Evolutionary conservation across 2,329 filamentous ascomycete genomes (phyloP), one percentile per base, ranked within the genome.

Genomic region (Akanthomyces uredinophilus): DNA sequence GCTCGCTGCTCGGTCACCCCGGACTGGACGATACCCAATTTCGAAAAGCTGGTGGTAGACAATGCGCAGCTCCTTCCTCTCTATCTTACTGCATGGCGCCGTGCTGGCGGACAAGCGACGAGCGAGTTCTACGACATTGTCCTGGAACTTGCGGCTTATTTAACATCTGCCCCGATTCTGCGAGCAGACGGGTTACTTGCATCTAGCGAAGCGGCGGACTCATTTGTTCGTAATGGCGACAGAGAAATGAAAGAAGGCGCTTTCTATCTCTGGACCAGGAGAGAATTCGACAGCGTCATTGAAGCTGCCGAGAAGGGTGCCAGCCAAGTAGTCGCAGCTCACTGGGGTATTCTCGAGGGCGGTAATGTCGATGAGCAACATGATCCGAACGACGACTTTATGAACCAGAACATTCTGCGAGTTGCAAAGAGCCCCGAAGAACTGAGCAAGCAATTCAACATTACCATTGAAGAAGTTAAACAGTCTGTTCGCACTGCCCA

Each of bases 31-130:
- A 79, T 98, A 52, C 95, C 95, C 13, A 93, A 96, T 73, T 99
- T 98, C 69, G 95, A 99, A 78, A 98, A 98, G 79, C 92, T 98
- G 83, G 84, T 97, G 11, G 92, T 92, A 60, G 95, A 98, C 71
- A 96, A 99, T 70, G 88, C 91, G 0, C 88, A 97, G 67, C 81
- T 98, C 1, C 78, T 99, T 2, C 84, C 88, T 27, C 81, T 95
- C 7, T 98, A 95, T 69, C 81, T 96, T 7, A 92, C 97, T 69
- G 93, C 91, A 0, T 98, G 93, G 81, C 81, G 91, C 16, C 76
- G 87, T 14, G 73, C 69, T 27, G 73, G 75, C 27, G 75, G 70
- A 14, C 66, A 83, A 0, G 81, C 83, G 55, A 82, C 88, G 13
- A 81, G 84, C 5, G 90, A 96, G 68, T 86, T 96, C 63, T 83